A percentile compares a stretch with the other conserved stretches of the same genome.
Evolutionary conservation across 805 yeast species (phyloP).

Genomic region (Candida alai): DNA sequence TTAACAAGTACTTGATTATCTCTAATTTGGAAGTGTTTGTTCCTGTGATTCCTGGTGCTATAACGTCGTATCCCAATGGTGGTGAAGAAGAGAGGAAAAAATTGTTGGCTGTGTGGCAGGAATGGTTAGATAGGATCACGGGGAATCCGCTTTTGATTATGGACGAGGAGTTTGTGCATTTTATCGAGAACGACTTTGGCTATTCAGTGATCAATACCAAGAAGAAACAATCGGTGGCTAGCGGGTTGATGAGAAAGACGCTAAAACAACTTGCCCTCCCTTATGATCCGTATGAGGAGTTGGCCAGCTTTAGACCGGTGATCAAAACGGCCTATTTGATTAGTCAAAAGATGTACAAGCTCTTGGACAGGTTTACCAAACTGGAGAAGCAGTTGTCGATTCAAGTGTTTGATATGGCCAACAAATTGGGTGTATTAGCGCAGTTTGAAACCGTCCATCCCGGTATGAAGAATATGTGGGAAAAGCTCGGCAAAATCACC

Average conservation of each 20-base stretch:
- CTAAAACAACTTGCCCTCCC: constrained; percentile 91
- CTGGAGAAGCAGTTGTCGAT: constrained; percentile 49
- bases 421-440: constrained; percentile 37
- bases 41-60: constrained; percentile 77
- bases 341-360: constrained; percentile 50
- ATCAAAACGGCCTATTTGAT: constrained; percentile 69
- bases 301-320: constrained; percentile 83
- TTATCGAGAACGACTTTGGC: constrained; percentile 72
- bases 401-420: constrained; percentile 46
- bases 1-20: constrained; percentile 72
- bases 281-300: constrained; percentile 75
- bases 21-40: constrained; percentile 91
- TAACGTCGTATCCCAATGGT: constrained; percentile 76
- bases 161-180: constrained; percentile 84
- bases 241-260: constrained; percentile 85
- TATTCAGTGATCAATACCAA: constrained; percentile 59
- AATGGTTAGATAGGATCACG: constrained; percentile 78
- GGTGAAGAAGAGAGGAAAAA: constrained; percentile 73
- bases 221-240: constrained; percentile 58
- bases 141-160: constrained; percentile 74
- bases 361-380: constrained; percentile 53
- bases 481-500: constrained; percentile 65
- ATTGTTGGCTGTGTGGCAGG: constrained; percentile 60
- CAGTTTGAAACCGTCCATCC: constrained; percentile 48
- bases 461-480: constrained; percentile 78